Evolutionary conservation across 176 grass and related monocot species (phyloP).

Genomic region (Lolium multiflorum): DNA sequence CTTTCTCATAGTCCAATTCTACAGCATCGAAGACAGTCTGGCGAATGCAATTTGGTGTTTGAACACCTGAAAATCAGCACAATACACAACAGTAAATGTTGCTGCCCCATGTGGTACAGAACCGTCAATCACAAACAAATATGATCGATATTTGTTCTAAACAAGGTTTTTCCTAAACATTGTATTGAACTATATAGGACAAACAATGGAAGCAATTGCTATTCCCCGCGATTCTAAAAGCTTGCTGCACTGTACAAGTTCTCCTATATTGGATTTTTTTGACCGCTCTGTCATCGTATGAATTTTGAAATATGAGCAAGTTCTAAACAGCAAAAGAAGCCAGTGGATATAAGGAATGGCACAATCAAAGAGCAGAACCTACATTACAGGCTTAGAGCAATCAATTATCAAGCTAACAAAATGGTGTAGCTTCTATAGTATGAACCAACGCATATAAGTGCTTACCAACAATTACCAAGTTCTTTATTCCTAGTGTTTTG

Average conservation of each 20-base stretch:
- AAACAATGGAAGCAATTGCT: background rate
- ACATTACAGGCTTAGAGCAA: background rate
- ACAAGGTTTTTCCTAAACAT: background rate
- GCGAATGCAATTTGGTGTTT: slow-evolving; percentile 97
- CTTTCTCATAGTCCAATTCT: slow-evolving; percentile 76
- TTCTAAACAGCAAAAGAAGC: background rate
- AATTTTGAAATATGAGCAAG: background rate
- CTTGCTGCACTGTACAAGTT: background rate
- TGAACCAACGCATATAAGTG: slow-evolving; percentile 12
- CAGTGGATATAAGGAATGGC: background rate
- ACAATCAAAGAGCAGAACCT: background rate
- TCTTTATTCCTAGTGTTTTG: slow-evolving; percentile 72
- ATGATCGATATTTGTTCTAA: background rate
- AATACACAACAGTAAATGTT: slow-evolving; percentile 24
- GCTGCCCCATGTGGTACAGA: background rate
- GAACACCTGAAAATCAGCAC: slow-evolving; percentile 65
- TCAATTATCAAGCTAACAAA: background rate
- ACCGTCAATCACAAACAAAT: background rate
- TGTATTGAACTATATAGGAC: slow-evolving; percentile 7
- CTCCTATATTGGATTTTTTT: background rate
- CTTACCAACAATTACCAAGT: slow-evolving; percentile 83
- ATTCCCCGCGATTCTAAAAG: background rate
- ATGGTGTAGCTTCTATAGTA: background rate
- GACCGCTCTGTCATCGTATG: background rate
- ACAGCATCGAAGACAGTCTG: slow-evolving; percentile 94